Evolutionary conservation across 2,329 filamentous ascomycete genomes (phyloP), one percentile per base, ranked within the genome.

Genomic region (Phaeoacremonium minimum): DNA sequence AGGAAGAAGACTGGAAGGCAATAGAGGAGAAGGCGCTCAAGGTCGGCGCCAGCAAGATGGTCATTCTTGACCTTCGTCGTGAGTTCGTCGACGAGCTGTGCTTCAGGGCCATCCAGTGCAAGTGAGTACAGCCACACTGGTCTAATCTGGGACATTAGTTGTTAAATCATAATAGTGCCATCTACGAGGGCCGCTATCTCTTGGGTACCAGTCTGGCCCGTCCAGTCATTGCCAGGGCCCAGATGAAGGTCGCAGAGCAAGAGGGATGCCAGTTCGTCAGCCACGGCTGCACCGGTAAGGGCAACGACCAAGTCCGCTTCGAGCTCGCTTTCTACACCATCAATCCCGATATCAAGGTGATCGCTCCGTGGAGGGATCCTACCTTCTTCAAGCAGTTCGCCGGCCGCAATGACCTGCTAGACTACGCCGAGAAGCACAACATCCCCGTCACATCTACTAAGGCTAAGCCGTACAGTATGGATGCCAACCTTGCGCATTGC

Each of bases 51-150:
- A 47, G 49, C 47, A 40, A 44, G 39, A 44, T 44, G 42, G 58
- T 74, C 45, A 71, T 80, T 46, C 64, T 71, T 44, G 77, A 93
- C 58, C 72, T 91, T 37, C 77, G 80, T 26, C 22, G 22, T 26
- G n/a, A 26, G 63, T 90, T 93, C 53, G 77, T 93, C 48, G 83
- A 89, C 50, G 77, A 91, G 67, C 73, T 93, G 30, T 84, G 83
- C 70, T 90, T 83, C 75, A 82, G 77, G 35, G 86, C 87, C 43
- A 77, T 93, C 45, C 83, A 87, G 63, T 87, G 80, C 59, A 80
- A 82, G n/a, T n/a, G n/a, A n/a, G n/a, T n/a, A n/a, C n/a, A n/a
- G n/a, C n/a, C n/a, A n/a, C n/a, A n/a, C n/a, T n/a, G n/a, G n/a
- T n/a, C n/a, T n/a, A n/a, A n/a, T n/a, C n/a, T n/a, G n/a, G n/a